phyloP scores from a whole-genome alignment of 2,329 filamentous ascomycete species.

The Neofusicoccum kwambonambiense region DNA sequence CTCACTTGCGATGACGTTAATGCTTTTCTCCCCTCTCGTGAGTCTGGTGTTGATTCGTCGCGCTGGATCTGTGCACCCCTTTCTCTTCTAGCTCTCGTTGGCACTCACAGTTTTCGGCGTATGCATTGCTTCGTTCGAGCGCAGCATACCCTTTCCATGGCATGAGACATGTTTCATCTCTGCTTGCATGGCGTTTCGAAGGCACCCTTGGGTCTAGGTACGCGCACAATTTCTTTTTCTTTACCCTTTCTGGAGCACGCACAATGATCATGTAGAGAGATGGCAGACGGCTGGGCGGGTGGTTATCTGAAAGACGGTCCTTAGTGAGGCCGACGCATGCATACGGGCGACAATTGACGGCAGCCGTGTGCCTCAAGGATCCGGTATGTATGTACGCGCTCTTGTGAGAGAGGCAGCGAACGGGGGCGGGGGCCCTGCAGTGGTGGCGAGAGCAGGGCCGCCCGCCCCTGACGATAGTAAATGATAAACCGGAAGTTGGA shows the following conservation, averaged over 20 bases:
- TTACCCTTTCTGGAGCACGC: neutral
- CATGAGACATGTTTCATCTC: slow-evolving; percentile 24
- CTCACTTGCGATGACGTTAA: slow-evolving; percentile 11
- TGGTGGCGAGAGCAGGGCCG: neutral
- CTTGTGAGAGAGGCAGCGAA: slow-evolving; percentile 8
- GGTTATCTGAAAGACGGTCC: slow-evolving; percentile 19
- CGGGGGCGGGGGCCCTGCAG: neutral
- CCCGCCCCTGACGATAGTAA: slow-evolving; percentile 9
- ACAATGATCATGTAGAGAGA: slow-evolving; percentile 17
- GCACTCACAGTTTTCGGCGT: slow-evolving; percentile 26
- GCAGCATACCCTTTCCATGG: slow-evolving; percentile 38
- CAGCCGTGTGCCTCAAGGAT: slow-evolving; percentile 1
- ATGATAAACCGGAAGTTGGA: slow-evolving; percentile 4
- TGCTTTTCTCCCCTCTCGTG: neutral
- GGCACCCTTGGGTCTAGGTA: slow-evolving; percentile 11
- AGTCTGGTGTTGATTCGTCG: neutral
- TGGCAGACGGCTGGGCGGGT: slow-evolving; percentile 2
- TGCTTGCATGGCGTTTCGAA: slow-evolving; percentile 17
- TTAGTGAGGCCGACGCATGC: slow-evolving; percentile 1
- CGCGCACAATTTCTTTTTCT: slow-evolving; percentile 11
- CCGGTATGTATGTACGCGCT: slow-evolving; percentile 7
- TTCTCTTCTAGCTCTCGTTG: slow-evolving; percentile 13
- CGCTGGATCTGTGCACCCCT: neutral
- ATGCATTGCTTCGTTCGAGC: slow-evolving; percentile 31
- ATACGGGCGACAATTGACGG: slow-evolving; percentile 4